Base-by-base conservation (phyloP, 768 basidiomycete genomes). In the Suillus weaverae region DNA sequence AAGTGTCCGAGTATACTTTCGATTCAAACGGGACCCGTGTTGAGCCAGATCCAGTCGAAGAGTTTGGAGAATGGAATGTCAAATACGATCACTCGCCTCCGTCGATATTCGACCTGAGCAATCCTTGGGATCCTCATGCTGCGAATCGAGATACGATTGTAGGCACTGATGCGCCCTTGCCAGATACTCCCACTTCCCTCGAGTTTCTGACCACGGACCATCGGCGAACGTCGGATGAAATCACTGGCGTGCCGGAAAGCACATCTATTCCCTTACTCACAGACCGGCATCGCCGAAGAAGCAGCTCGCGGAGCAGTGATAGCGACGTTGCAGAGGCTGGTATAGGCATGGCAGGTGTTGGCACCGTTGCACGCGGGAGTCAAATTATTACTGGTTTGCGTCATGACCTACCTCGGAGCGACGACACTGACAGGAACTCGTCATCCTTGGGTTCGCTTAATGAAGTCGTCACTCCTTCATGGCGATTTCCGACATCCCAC, bases 331-430 rank as follows among this genome's bases (percentile, higher is more conserved):
- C 60, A 1, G 74, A 75, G 62, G 74, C 71, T 46, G 76, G 66
- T 38, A 46, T 48, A 62, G 77, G 81, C 22, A 83, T 84, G 84
- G 79, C 79, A 11, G 83, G 83, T 10, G 66, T 84, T 10, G 83
- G 83, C 14, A 84, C 83, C 2, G 78, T 76, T 5, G 76, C 75
- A 36, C 69, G 81, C 3, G 71, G 78, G 32, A 75, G 79, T 64
- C 48, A 68, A 46, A 68, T 77, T 56, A 69, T 69, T 60, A 4
- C 61, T 5, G 65, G 51, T 22, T 18, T 70, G 4, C 66, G 62
- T 8, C 62, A 53, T n/a, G 36, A 35, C 51, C 67, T 68, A n/a
- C 41, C 59, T 61, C 69, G 70, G 14, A 65, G 35, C 14, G 69
- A 70, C 41, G 70, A 54, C n/a, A 62, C 62, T 46, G 68, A 55